Evolutionary conservation across 441 rosid species (phyloP), one percentile per base, ranked within the genome.

Genomic region (Mallotus japonicus): DNA sequence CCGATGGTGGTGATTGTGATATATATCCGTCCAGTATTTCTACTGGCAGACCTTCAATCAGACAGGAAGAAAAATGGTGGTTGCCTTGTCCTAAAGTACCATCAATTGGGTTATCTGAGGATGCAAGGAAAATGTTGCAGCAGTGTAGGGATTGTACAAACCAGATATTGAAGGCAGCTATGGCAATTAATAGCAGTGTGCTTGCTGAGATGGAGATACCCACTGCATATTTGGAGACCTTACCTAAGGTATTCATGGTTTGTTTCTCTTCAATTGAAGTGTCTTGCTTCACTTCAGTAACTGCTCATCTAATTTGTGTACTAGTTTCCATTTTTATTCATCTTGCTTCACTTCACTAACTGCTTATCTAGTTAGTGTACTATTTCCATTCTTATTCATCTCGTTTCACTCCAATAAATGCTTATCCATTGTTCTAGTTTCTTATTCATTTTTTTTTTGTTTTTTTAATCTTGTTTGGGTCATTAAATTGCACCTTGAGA

Each of bases 1-100:
- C 87, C 22, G 95, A 91, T 11, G 86, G 80, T 17, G 87, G 76
- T 60, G 87, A 83, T 10, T 71, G 85, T 76, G 89, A 81, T 71
- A 83, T 80, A 0, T 86, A 77, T 77, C 60, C 83, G 15, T 82
- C 90, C 3, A 81, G 86, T 16, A 71, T 85, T 79, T 78, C 86
- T 46, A 79, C 79, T 51, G 94, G 86, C 49, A 79, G 92, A 68
- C 94, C 89, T 15, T 90, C 91, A 0, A 81, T 87, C 79, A 88
- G 99, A 85, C 97, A 95, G 87, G 97, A 95, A 79, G 99, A 95
- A 57, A 95, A 95, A 76, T 95, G 98, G 99, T 95, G 99, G 99
- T 77, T 92, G 79, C 99, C 98, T 0, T 92, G 93, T 71, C 99
- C 98, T 0, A 95, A 90, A 84, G 86, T 95, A 50, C 93, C 92